Conservation (phyloP, 192 early-diverging fungal genomes). For the Umbelopsis isabellina region DNA sequence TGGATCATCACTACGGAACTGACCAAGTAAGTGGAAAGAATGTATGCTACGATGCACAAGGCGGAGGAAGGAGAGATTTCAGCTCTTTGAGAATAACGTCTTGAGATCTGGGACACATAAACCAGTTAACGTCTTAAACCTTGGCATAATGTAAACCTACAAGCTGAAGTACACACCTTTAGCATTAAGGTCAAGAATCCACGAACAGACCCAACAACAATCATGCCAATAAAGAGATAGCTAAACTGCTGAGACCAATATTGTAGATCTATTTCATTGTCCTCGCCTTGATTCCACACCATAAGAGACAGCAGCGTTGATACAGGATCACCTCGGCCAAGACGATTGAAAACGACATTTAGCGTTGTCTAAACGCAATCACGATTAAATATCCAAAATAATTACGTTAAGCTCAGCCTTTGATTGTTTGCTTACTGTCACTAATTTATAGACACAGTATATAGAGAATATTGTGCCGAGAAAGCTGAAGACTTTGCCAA, state of each 20-base stretch:
- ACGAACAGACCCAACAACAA: conserved; percentile 89
- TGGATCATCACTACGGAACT: conserved; percentile 93
- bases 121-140: background rate
- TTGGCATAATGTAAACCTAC: background rate
- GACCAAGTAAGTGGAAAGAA: conserved; percentile 93
- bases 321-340: conserved; percentile 81
- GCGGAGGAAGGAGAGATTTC: conserved; percentile 76
- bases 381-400: background rate
- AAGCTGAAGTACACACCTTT: conserved; percentile 48
- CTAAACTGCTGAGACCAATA: conserved; percentile 93
- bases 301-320: conserved; percentile 77
- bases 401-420: background rate
- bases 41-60: conserved; percentile 80
- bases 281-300: conserved; percentile 57
- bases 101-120: conserved; percentile 57
- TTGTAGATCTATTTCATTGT: conserved; percentile 71
- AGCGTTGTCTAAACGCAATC: conserved; percentile 59
- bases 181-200: conserved; percentile 83
- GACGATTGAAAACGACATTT: conserved; percentile 77
- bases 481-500: conserved; percentile 79
- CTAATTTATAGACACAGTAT: conserved; percentile 90
- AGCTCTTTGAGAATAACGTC: conserved; percentile 57
- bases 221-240: conserved; percentile 87
- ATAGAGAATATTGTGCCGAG: conserved; percentile 86
- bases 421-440: conserved; percentile 56